Evolutionary conservation across 2,329 filamentous ascomycete species (phyloP).

Genomic region (Fusarium nelsonii): DNA sequence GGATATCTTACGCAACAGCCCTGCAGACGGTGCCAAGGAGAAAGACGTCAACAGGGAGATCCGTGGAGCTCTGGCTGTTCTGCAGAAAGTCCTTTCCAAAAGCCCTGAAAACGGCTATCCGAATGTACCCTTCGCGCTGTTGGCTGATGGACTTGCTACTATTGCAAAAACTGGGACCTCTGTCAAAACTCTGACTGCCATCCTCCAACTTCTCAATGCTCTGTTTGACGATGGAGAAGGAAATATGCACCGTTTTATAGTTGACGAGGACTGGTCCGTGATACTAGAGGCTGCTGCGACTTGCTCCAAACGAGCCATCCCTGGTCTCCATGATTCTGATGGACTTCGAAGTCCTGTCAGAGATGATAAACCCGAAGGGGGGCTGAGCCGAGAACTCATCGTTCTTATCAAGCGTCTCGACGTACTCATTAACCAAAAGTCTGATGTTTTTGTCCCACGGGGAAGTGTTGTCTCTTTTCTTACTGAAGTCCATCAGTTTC

Average conservation of each 20-base stretch:
- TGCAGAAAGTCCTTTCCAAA: conserved; percentile 73
- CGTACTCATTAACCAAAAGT: conserved; percentile 58
- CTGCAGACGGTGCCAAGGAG: conserved; percentile 59
- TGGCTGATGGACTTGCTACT: conserved; percentile 69
- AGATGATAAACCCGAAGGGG: conserved; percentile 53
- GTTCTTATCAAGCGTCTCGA: conserved; percentile 64
- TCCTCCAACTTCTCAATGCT: conserved; percentile 66
- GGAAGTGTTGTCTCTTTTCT: conserved; percentile 77
- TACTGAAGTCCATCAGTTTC: conserved; percentile 68
- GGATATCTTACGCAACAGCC: conserved; percentile 68
- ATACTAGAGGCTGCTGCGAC: conserved; percentile 70
- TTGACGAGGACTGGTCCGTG: conserved; percentile 75
- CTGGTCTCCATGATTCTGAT: conserved; percentile 47
- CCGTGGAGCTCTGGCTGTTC: conserved; percentile 71
- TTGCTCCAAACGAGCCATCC: conserved; percentile 59
- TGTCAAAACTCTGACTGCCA: conserved; percentile 60
- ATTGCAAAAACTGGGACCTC: conserved; percentile 61
- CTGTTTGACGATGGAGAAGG: conserved; percentile 66
- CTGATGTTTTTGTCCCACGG: conserved; percentile 70
- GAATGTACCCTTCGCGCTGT: conserved; percentile 67
- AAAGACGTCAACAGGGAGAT: conserved; percentile 68
- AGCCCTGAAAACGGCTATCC: conserved; percentile 71
- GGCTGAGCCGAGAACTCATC: conserved; percentile 59
- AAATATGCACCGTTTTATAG: conserved; percentile 66
- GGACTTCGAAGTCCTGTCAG: conserved; percentile 38